phyloP scores from a whole-genome alignment of 305 asterid species.

The Fraxinus sp. region DNA sequence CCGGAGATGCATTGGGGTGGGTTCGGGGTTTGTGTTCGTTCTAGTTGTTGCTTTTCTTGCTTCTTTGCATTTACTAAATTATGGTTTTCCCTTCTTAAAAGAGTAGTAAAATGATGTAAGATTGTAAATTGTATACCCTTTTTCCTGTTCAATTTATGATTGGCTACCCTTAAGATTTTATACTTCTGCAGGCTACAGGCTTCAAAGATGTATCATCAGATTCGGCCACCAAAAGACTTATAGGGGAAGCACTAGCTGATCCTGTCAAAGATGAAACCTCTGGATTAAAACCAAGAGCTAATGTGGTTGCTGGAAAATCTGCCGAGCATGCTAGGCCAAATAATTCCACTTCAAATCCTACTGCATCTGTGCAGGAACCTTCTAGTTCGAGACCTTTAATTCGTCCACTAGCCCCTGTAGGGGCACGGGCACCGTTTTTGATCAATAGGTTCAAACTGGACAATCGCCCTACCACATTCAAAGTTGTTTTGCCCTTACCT shows the following conservation, averaged over 20 bases:
- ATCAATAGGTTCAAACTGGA: constrained; percentile 83
- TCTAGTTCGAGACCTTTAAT: constrained; percentile 37
- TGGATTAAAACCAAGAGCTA: constrained; percentile 42
- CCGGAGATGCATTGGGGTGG: not conserved
- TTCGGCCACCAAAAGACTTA: constrained; percentile 40
- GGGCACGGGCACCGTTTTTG: constrained; percentile 54
- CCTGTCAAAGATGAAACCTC: constrained; percentile 47
- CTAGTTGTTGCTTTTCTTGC: not conserved
- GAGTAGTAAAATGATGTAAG: not conserved
- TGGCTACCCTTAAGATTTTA: not conserved
- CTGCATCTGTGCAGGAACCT: constrained; percentile 39
- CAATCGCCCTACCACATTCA: constrained; percentile 90
- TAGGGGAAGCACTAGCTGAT: constrained; percentile 42
- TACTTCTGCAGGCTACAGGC: constrained; percentile 61
- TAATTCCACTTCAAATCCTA: constrained; percentile 39
- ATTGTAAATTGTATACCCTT: not conserved
- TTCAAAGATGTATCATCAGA: constrained; percentile 55
- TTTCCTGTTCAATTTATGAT: constrained; percentile 11
- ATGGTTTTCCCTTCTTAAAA: constrained; percentile 4
- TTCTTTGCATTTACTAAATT: constrained; percentile 3
- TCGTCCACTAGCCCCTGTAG: constrained; percentile 56
- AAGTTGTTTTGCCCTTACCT: constrained; percentile 74
- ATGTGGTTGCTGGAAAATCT: constrained; percentile 34
- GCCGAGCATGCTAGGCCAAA: constrained; percentile 35
- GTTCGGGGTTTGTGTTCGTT: not conserved